Evolutionary conservation across 768 basidiomycete species (phyloP).

Genomic region (Tulasnella sp.): DNA sequence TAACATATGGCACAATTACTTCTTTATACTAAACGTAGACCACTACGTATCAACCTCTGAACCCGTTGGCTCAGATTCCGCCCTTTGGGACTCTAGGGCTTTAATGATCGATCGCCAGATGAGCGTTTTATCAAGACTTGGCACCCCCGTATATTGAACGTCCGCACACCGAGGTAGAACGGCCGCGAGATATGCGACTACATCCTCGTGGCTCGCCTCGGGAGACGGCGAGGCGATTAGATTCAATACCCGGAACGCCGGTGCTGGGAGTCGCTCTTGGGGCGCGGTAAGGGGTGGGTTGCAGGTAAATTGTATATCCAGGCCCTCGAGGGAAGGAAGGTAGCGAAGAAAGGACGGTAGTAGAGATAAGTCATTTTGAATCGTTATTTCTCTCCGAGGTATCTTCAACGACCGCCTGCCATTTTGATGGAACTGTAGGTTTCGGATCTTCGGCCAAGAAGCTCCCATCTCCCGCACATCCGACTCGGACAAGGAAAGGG

Average conservation of each 20-base stretch:
- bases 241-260: neutral
- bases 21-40: no score
- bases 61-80: no score
- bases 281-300: neutral
- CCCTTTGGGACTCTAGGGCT: no score
- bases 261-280: neutral
- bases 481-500: neutral
- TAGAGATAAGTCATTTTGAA: neutral
- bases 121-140: no score
- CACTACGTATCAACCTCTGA: no score
- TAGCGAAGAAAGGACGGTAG: neutral
- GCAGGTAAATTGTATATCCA: neutral
- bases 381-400: neutral
- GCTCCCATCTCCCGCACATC: neutral
- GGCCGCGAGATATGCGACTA: neutral
- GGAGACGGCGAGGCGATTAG: neutral
- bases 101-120: no score
- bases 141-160: neutral
- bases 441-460: neutral
- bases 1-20: no score
- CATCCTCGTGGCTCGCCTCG: neutral
- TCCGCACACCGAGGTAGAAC: neutral
- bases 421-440: neutral
- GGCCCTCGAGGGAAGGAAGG: neutral
- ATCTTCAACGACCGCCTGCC: no score